Evolutionary conservation across 768 basidiomycete species (phyloP), one percentile per base, ranked within the genome.

Genomic region (Mycena metata): DNA sequence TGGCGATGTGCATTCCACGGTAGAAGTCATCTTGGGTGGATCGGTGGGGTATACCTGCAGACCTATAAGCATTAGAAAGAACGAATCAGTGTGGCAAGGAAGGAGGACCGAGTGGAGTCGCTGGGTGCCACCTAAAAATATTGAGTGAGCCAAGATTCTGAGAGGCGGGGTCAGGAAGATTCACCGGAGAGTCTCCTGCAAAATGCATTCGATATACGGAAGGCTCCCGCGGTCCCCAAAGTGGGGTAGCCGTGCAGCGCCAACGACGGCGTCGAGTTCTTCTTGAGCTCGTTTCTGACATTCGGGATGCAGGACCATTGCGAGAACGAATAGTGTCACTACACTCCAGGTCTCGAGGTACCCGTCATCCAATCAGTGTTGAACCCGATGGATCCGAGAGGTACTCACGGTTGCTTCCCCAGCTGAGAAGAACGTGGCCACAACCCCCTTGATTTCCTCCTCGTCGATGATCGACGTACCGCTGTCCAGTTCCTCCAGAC

Each of bases 221-320:
- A 76, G 64, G 16, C 57, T 15, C 2, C 62, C n/a, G 23, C 61
- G 9, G 51, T 76, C 75, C 8, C 46, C 60, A 30, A 74, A 67
- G 1, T 26, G 58, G 3, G 74, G 71, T 11, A 77, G 59, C 2
- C 75, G 64, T 12, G 69, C 69, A 8, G 26, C 43, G 17, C 77
- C 76, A 5, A 78, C 49, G 23, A 76, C 67, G 0, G 54, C 35
- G 58, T 79, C 76, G 33, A 79, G 64, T 56, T 78, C 78, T 11
- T 49, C 59, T 60, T 76, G 78, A 2, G 73, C 75, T 45, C 72
- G 71, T 0, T 19, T 26, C 42, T 76, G 74, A 15, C 64, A 60
- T 15, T 78, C 70, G 2, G 77, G 78, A 57, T 78, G 67, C 15
- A 71, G 42, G 3, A 75, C 54, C 77, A 79, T 76, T 7, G 76